Evolutionary conservation across 2,329 filamentous ascomycete species (phyloP).

Genomic region (Leptoxyphium fumago): DNA sequence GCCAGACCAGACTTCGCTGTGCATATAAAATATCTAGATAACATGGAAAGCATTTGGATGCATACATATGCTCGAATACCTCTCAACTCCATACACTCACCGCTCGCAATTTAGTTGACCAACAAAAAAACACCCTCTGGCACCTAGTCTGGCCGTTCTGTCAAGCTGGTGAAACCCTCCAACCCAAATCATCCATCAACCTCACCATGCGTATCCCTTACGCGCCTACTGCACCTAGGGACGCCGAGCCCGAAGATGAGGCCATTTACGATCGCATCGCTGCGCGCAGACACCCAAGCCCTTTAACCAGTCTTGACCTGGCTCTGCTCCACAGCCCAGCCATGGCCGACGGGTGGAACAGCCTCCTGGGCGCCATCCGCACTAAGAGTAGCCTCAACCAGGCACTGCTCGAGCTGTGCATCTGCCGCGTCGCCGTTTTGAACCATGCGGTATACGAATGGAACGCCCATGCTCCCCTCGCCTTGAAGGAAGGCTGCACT

Average conservation of each 20-base stretch:
- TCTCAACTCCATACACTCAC: no score
- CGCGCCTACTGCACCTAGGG: constrained; percentile 36
- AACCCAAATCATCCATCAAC: constrained; percentile 1
- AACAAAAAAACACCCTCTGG: no score
- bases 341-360: constrained; percentile 64
- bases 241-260: constrained; percentile 32
- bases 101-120: no score
- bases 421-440: constrained; percentile 23
- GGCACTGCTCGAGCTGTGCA: constrained; percentile 19
- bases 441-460: constrained; percentile 23
- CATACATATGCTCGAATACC: no score
- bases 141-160: no score
- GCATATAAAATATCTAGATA: no score
- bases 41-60: no score
- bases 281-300: constrained; percentile 51
- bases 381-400: constrained; percentile 18
- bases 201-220: constrained; percentile 52
- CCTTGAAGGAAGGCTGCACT: constrained; percentile 17
- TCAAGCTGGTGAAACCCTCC: constrained; percentile 1
- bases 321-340: constrained; percentile 59
- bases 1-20: no score
- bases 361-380: constrained; percentile 42
- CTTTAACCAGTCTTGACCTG: constrained; percentile 61
- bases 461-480: constrained; percentile 19
- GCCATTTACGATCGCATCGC: constrained; percentile 48